These are phyloP conservation scores for Sporothrix curviconia DNA, from an alignment of 2,329 filamentous ascomycete genomes.

Conservation along the genomic window DNA sequence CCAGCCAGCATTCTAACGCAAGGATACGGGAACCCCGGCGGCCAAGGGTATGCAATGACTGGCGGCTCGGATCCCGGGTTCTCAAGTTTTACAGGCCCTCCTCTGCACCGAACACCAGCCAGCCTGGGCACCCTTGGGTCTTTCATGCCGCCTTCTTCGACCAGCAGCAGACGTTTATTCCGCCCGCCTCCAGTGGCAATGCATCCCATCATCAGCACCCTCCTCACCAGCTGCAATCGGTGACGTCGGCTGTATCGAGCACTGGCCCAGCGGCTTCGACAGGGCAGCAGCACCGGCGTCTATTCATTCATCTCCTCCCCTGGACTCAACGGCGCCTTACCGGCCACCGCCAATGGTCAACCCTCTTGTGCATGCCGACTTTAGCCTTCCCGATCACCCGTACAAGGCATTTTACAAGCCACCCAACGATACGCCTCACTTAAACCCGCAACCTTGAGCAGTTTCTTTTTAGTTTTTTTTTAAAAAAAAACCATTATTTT, in stretches of 20 bases:
- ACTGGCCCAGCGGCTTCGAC: too few species aligned
- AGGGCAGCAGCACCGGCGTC: background rate
- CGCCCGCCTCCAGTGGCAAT: too few species aligned
- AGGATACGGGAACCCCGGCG: background rate
- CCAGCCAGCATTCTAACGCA: background rate
- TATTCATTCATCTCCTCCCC: conserved; percentile 13
- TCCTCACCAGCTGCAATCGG: background rate
- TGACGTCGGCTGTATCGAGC: too few species aligned
- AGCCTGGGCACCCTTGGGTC: background rate
- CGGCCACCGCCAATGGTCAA: conserved; percentile 46
- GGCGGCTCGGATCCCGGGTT: too few species aligned
- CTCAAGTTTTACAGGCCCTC: too few species aligned
- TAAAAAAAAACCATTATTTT: background rate
- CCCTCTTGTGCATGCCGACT: conserved; percentile 65
- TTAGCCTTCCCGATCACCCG: conserved; percentile 69
- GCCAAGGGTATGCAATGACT: too few species aligned
- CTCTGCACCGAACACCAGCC: background rate
- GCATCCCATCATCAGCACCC: background rate
- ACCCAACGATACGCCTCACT: conserved; percentile 40
- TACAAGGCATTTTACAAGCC: conserved; percentile 77
- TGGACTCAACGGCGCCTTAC: conserved; percentile 25
- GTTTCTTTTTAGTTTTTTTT: background rate
- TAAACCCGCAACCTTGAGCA: conserved; percentile 11
- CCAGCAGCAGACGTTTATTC: background rate
- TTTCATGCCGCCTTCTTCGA: background rate